Conservation (phyloP, 805 yeast genomes). For the Millerozyma miso region DNA sequence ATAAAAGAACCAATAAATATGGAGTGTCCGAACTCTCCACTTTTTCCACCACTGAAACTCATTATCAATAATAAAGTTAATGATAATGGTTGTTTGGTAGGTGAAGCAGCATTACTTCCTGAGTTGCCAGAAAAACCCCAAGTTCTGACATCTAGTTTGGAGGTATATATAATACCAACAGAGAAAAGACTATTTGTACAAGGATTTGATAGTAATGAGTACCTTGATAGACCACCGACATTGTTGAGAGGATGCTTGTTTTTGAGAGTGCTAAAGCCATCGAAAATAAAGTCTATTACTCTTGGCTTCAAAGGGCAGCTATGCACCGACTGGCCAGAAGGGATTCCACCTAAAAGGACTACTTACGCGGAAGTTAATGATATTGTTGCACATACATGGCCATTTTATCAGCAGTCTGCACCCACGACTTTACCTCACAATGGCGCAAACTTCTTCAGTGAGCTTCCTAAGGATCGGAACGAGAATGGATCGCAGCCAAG, state of each 20-base stretch:
- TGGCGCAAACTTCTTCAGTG: constrained; percentile 47
- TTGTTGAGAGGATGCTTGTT: constrained; percentile 76
- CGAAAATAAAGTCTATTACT: constrained; percentile 60
- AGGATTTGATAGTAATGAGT: constrained; percentile 71
- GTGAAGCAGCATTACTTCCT: constrained; percentile 27
- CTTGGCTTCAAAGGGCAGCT: constrained; percentile 64
- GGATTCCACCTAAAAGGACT: constrained; percentile 84
- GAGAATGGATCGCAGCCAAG: constrained; percentile 16
- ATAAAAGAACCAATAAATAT: background rate
- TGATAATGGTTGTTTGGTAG: constrained; percentile 1
- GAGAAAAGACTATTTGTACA: constrained; percentile 78
- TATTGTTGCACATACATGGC: constrained; percentile 83
- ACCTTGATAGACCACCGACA: constrained; percentile 65
- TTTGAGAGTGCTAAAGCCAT: constrained; percentile 64
- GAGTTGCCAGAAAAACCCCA: constrained; percentile 54
- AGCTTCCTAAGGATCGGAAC: constrained; percentile 17
- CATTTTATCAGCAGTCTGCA: constrained; percentile 51
- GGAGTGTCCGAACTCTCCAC: constrained; percentile 20
- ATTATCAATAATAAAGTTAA: constrained; percentile 7
- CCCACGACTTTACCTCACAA: constrained; percentile 18
- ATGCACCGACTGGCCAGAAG: constrained; percentile 96
- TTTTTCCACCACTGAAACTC: constrained; percentile 24
- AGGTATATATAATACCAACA: constrained; percentile 68
- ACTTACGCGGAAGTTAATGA: constrained; percentile 63
- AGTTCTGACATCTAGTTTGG: constrained; percentile 60